A percentile compares a stretch with the other conserved stretches of the same genome.
These are phyloP conservation scores for Entomortierella chlamydospora DNA, from an alignment of 192 early-diverging fungal genomes.

Conservation along the genomic window DNA sequence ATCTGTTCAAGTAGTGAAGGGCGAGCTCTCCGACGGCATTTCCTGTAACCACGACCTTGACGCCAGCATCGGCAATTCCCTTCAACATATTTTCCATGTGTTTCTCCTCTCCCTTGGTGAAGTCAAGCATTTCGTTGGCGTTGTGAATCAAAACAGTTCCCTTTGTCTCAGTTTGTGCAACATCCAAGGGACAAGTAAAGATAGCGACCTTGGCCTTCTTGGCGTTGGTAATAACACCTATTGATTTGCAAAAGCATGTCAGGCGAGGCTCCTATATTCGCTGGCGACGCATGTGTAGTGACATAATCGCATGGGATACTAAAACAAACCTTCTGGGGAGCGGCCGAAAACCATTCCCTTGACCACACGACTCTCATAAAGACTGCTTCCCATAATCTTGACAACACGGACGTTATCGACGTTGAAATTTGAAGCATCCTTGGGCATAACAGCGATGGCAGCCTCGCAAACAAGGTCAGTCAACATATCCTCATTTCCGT, in stretches of 20 bases:
- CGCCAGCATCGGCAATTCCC: slow-evolving; percentile 91
- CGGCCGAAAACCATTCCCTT: slow-evolving; percentile 98
- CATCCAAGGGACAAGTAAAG: slow-evolving; percentile 94
- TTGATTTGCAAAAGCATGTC: too few relatives aligned
- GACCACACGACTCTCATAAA: slow-evolving; percentile 91
- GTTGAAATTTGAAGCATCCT: slow-evolving; percentile 88
- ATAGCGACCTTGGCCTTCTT: slow-evolving; percentile 92
- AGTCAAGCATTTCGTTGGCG: slow-evolving; percentile 96
- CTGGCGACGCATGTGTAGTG: not conserved
- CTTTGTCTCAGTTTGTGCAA: slow-evolving; percentile 97
- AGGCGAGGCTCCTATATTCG: not conserved
- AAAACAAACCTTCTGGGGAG: slow-evolving; percentile 81
- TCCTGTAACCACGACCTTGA: slow-evolving; percentile 93
- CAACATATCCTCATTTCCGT: slow-evolving; percentile 93
- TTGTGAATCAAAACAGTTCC: slow-evolving; percentile 98
- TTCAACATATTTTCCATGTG: slow-evolving; percentile 89
- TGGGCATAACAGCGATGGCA: slow-evolving; percentile 90
- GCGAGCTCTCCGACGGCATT: slow-evolving; percentile 92
- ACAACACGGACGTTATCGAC: slow-evolving; percentile 97
- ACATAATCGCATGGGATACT: not conserved
- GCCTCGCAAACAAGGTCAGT: slow-evolving; percentile 85
- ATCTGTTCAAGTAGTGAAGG: slow-evolving; percentile 94
- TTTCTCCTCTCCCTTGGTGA: slow-evolving; percentile 94
- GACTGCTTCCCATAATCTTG: slow-evolving; percentile 93
- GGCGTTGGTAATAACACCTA: slow-evolving; percentile 75